Evolutionary conservation across 2,329 filamentous ascomycete species (phyloP).

Genomic region (Colletotrichum musicola): DNA sequence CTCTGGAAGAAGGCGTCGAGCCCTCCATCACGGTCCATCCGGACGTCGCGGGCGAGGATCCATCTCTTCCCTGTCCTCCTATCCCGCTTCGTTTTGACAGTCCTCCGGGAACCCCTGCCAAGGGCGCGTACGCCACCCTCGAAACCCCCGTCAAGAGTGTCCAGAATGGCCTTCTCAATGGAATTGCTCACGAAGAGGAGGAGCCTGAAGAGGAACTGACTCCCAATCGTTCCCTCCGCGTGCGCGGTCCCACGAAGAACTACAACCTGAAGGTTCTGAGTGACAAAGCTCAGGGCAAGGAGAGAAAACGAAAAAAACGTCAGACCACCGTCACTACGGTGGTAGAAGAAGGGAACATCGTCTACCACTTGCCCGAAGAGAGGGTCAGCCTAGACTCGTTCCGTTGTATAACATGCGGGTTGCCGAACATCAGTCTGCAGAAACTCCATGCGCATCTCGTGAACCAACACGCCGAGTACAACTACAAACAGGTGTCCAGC

Average conservation of each 20-base stretch:
- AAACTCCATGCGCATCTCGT: conserved; percentile 64
- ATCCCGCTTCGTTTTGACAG: background rate
- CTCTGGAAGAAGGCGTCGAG: conserved; percentile 56
- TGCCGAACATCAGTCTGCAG: conserved; percentile 59
- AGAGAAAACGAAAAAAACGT: conserved; percentile 58
- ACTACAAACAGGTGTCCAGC: conserved; percentile 54
- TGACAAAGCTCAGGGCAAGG: conserved; percentile 68
- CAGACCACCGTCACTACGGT: conserved; percentile 40
- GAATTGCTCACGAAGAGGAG: conserved; percentile 55
- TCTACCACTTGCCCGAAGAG: conserved; percentile 59
- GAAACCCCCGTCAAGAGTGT: conserved; percentile 27
- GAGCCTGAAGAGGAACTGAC: conserved; percentile 62
- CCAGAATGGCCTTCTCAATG: conserved; percentile 40
- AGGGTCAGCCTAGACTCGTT: conserved; percentile 62
- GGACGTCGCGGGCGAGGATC: conserved; percentile 29
- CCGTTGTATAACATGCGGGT: conserved; percentile 65
- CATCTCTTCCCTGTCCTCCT: background rate
- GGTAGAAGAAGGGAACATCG: conserved; percentile 57
- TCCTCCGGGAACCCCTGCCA: conserved; percentile 5
- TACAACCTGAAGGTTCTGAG: conserved; percentile 73
- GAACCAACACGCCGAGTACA: conserved; percentile 58
- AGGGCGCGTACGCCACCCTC: background rate
- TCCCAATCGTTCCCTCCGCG: conserved; percentile 64
- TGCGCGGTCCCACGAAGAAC: conserved; percentile 59
- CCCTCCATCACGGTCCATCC: conserved; percentile 56